These are phyloP conservation scores for Mycena epipterygia DNA, from an alignment of 768 basidiomycete genomes.

Conservation along the genomic window DNA sequence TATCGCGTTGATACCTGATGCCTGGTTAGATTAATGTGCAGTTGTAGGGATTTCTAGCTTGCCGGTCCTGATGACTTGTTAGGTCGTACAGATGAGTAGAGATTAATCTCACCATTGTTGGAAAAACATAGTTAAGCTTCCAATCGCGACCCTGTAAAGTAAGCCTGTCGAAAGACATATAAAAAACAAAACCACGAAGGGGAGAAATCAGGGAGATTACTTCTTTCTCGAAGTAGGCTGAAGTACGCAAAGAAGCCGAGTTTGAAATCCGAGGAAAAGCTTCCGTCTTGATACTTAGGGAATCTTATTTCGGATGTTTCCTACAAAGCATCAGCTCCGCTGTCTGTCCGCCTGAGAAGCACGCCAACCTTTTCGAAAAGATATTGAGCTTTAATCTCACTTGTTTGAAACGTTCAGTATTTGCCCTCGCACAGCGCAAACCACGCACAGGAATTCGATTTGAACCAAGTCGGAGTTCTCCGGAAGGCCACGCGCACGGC, in stretches of 20 bases:
- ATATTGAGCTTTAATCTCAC: constrained; percentile 82
- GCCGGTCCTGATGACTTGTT: too few species aligned
- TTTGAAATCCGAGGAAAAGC: constrained; percentile 68
- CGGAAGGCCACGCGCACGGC: constrained; percentile 67
- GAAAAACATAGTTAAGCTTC: constrained; percentile 76
- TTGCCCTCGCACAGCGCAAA: not conserved
- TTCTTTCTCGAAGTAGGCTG: constrained; percentile 68
- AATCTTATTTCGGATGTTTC: constrained; percentile 69
- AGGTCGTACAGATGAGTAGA: too few species aligned
- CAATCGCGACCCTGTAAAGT: constrained; percentile 73
- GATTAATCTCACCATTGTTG: too few species aligned
- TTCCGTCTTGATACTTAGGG: constrained; percentile 76
- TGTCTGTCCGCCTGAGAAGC: too few species aligned
- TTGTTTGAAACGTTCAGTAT: constrained; percentile 36
- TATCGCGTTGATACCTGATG: constrained; percentile 76
- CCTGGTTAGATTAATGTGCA: not conserved
- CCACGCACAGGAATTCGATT: constrained; percentile 77
- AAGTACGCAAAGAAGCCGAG: constrained; percentile 73
- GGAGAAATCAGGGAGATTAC: constrained; percentile 43
- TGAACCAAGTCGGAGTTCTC: constrained; percentile 75
- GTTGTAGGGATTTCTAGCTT: constrained; percentile 3
- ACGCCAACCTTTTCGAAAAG: constrained; percentile 68
- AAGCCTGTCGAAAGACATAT: constrained; percentile 55
- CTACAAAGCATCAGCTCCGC: not conserved
- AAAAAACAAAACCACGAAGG: not conserved